Conservation (phyloP, 2,329 filamentous ascomycete genomes). For the Eutypella sp. region DNA sequence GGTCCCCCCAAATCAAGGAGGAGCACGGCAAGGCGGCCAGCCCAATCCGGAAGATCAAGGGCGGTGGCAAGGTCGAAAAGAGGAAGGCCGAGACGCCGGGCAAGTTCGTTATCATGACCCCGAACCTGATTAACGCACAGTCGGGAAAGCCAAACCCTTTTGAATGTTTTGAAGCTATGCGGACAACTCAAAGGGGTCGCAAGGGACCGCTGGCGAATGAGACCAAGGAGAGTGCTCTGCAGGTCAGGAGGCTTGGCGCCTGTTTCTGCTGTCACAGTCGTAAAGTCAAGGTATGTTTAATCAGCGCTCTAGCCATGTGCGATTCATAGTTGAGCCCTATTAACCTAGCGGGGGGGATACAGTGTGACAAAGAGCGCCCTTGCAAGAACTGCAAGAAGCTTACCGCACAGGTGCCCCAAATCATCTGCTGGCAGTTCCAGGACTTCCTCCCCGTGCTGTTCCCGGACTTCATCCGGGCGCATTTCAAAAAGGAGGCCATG, state of each 20-base stretch:
- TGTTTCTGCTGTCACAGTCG: constrained; percentile 57
- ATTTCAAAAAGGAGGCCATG: constrained; percentile 48
- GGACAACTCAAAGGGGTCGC: constrained; percentile 48
- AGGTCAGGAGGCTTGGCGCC: constrained; percentile 49
- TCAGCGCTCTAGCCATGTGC: neutral
- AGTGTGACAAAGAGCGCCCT: constrained; percentile 49
- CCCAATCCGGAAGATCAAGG: constrained; percentile 38
- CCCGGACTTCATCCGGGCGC: constrained; percentile 45
- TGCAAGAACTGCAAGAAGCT: constrained; percentile 54
- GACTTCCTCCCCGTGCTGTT: constrained; percentile 51
- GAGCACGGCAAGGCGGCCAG: constrained; percentile 23
- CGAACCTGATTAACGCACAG: constrained; percentile 47
- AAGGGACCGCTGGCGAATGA: constrained; percentile 51
- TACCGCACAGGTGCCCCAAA: constrained; percentile 43
- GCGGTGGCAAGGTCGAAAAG: constrained; percentile 39
- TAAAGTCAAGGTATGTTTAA: constrained; percentile 42
- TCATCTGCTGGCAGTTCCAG: constrained; percentile 55
- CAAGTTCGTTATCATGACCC: constrained; percentile 53
- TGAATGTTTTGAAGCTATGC: constrained; percentile 50
- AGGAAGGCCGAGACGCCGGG: constrained; percentile 35
- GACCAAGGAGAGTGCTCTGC: constrained; percentile 50
- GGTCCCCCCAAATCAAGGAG: constrained; percentile 19
- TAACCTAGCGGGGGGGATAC: no score
- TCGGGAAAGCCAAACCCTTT: constrained; percentile 46
- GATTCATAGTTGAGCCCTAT: no score